Conservation (phyloP, 202 grass and related monocot genomes). For the Panicum hallii region DNA sequence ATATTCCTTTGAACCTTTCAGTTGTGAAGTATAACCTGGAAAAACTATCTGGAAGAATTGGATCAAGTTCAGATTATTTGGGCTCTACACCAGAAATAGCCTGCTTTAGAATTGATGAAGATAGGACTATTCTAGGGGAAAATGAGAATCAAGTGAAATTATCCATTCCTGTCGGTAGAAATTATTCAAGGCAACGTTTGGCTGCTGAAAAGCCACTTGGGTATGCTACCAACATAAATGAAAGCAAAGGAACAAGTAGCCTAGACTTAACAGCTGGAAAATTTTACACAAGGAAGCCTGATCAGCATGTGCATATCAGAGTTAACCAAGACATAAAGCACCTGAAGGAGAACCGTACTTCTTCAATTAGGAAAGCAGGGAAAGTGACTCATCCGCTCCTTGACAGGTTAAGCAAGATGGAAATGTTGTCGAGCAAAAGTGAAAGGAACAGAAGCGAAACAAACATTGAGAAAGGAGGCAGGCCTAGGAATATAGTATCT, state of each 20-base stretch:
- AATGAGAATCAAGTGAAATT: conserved; percentile 23
- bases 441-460: conserved; percentile 41
- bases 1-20: conserved; percentile 53
- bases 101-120: conserved; percentile 77
- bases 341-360: conserved; percentile 52
- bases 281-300: conserved; percentile 20
- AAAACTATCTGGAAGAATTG: conserved; percentile 49
- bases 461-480: conserved; percentile 51
- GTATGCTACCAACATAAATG: conserved; percentile 45
- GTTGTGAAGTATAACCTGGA: conserved; percentile 51
- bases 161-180: conserved; percentile 12
- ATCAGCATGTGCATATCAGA: conserved; percentile 36
- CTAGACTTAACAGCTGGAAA: conserved; percentile 16
- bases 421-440: conserved; percentile 29
- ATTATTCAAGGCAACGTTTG: conserved; percentile 16
- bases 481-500: conserved; percentile 61
- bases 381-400: conserved; percentile 39
- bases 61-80: conserved; percentile 47
- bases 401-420: conserved; percentile 47
- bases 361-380: conserved; percentile 45
- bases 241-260: conserved; percentile 42
- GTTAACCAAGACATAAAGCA: conserved; percentile 44
- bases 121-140: conserved; percentile 40
- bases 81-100: conserved; percentile 55
- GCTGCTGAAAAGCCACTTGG: conserved; percentile 43